A percentile compares a stretch with the other conserved stretches of the same genome.
Conservation (phyloP, 2,329 filamentous ascomycete species). For the Bipolaris sorokiniana region DNA sequence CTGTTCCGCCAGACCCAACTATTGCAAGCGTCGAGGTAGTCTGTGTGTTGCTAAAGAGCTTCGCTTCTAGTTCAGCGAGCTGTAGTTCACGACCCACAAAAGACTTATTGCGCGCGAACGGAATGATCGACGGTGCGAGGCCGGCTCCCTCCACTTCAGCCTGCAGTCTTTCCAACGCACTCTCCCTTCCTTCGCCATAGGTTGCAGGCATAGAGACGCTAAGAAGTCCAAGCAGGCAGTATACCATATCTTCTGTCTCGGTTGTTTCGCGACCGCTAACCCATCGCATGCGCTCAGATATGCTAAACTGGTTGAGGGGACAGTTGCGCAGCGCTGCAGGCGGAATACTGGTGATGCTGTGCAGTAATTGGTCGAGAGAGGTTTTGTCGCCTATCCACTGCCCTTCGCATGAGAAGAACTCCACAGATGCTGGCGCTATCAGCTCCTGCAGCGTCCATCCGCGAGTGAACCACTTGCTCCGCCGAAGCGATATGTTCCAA, state of each 20-base stretch:
- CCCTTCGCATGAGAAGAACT: slow-evolving; percentile 25
- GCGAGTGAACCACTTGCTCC: neutral
- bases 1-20: slow-evolving; percentile 23
- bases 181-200: slow-evolving; percentile 31
- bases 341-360: slow-evolving; percentile 18
- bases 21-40: slow-evolving; percentile 20
- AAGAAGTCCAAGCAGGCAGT: slow-evolving; percentile 35
- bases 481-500: neutral
- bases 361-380: slow-evolving; percentile 19
- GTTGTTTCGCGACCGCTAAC: slow-evolving; percentile 24
- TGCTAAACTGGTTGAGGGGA: neutral
- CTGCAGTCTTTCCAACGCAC: slow-evolving; percentile 20
- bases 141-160: slow-evolving; percentile 17
- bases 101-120: slow-evolving; percentile 31
- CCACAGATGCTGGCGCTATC: slow-evolving; percentile 21
- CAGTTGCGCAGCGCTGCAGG: neutral
- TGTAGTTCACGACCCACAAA: slow-evolving; percentile 36
- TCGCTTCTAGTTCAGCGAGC: slow-evolving; percentile 35
- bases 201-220: slow-evolving; percentile 21
- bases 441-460: neutral
- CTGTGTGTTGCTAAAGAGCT: slow-evolving; percentile 27
- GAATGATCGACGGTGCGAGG: slow-evolving; percentile 30
- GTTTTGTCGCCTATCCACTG: slow-evolving; percentile 17
- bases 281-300: neutral
- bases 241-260: slow-evolving; percentile 33